Evolutionary conservation across 2,329 filamentous ascomycete species (phyloP).

Genomic region (Aspergillus japonicus): DNA sequence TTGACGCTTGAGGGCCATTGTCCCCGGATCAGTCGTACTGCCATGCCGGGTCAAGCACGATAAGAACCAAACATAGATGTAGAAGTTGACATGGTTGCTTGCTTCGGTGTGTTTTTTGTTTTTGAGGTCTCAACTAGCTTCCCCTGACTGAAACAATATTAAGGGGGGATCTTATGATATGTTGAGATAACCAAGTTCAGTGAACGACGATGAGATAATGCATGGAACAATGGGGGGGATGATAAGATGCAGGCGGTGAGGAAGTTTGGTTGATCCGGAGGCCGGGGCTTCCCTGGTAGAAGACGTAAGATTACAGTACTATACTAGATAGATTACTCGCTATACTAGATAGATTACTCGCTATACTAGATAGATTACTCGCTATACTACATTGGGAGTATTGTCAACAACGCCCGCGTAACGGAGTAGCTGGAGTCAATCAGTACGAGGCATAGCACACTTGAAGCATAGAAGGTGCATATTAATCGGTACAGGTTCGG

Average conservation of each 20-base stretch:
- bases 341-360: neutral
- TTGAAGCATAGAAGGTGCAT: no score
- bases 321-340: neutral
- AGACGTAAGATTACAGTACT: neutral
- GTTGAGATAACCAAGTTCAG: neutral
- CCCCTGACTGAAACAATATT: neutral
- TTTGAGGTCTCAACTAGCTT: neutral
- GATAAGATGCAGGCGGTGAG: slow-evolving; percentile 11
- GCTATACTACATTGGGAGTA: neutral
- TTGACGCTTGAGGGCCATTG: slow-evolving; percentile 48
- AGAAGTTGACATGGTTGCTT: neutral
- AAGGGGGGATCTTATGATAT: neutral
- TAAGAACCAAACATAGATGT: neutral
- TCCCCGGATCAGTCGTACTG: slow-evolving; percentile 29
- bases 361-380: neutral
- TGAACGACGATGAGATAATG: neutral
- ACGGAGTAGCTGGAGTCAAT: no score
- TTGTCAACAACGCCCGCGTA: neutral
- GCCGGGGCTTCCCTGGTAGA: neutral
- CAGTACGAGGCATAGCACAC: no score
- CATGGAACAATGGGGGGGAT: neutral
- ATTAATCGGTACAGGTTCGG: no score
- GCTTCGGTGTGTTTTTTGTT: no score
- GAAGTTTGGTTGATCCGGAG: neutral
- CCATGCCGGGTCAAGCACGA: slow-evolving; percentile 1